A percentile compares a stretch with the other conserved stretches of the same genome.
These are phyloP conservation scores for Fusarium marasasianum DNA, from an alignment of 2,329 filamentous ascomycete genomes.

Conservation along the genomic window DNA sequence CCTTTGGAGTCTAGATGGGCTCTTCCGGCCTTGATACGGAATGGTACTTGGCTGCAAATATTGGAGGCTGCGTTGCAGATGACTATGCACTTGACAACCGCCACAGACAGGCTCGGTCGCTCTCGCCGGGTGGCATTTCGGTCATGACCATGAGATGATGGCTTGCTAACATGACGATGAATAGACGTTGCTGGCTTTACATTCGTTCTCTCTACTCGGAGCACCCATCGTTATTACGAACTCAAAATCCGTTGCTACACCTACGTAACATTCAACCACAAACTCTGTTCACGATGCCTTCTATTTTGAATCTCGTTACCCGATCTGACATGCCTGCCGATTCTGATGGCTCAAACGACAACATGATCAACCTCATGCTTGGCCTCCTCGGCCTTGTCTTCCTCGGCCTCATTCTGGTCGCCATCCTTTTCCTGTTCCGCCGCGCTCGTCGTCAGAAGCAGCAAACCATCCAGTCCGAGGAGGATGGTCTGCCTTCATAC, in stretches of 20 bases:
- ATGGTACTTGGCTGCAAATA: constrained; percentile 32
- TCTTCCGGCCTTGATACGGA: constrained; percentile 31
- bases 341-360: constrained; percentile 59
- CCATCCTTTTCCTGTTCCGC: constrained; percentile 76
- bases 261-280: constrained; percentile 11
- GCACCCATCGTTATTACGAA: constrained; percentile 30
- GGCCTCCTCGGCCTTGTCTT: constrained; percentile 81
- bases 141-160: neutral
- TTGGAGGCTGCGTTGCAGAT: constrained; percentile 34
- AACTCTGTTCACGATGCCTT: constrained; percentile 40
- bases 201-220: constrained; percentile 36
- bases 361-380: constrained; percentile 80
- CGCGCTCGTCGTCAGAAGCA: constrained; percentile 65
- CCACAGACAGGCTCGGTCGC: constrained; percentile 10
- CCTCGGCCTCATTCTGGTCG: constrained; percentile 73
- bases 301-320: constrained; percentile 37
- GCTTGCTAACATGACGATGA: constrained; percentile 36
- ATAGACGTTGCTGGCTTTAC: constrained; percentile 29
- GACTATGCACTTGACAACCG: constrained; percentile 1
- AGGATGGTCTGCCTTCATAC: constrained; percentile 73
- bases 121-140: constrained; percentile 12
- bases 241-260: constrained; percentile 24
- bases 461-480: constrained; percentile 48
- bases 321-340: constrained; percentile 45
- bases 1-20: constrained; percentile 1